These are phyloP conservation scores for Neurospora sp. DNA, from an alignment of 495 filamentous ascomycete species.

Conservation along the genomic window DNA sequence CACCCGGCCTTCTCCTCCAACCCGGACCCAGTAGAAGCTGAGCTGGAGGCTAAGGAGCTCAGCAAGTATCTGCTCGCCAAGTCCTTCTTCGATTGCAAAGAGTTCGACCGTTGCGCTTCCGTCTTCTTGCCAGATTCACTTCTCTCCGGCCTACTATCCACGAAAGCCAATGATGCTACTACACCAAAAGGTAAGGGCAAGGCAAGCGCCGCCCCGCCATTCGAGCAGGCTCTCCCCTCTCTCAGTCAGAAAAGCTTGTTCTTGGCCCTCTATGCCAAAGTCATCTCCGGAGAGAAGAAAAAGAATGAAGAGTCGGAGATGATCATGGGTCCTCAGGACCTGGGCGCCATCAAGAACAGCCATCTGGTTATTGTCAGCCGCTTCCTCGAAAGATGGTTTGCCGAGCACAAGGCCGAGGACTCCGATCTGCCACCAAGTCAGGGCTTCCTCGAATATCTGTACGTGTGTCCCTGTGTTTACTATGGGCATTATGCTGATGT, in stretches of 20 bases:
- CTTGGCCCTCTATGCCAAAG: slow-evolving; percentile 83
- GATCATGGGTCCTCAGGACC: slow-evolving; percentile 88
- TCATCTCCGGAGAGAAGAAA: slow-evolving; percentile 87
- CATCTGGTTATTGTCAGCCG: slow-evolving; percentile 65
- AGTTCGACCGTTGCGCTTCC: slow-evolving; percentile 88
- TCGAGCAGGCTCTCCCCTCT: slow-evolving; percentile 19
- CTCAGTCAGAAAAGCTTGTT: slow-evolving; percentile 90
- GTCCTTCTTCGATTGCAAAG: slow-evolving; percentile 89
- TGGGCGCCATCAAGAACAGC: slow-evolving; percentile 70
- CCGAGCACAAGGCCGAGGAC: slow-evolving; percentile 47
- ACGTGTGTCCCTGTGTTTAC: slow-evolving; percentile 3
- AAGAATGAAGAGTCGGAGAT: slow-evolving; percentile 96
- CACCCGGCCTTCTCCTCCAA: slow-evolving; percentile 40
- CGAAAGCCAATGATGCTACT: slow-evolving; percentile 33
- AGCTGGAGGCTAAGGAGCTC: slow-evolving; percentile 70
- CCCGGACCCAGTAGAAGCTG: slow-evolving; percentile 55
- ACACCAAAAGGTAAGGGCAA: slow-evolving; percentile 49
- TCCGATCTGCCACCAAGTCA: slow-evolving; percentile 53
- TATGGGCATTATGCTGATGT: neutral
- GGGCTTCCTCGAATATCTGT: slow-evolving; percentile 91
- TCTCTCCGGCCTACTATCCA: slow-evolving; percentile 49
- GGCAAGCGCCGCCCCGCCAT: slow-evolving; percentile 6
- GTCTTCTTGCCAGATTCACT: slow-evolving; percentile 72
- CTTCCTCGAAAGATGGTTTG: slow-evolving; percentile 70
- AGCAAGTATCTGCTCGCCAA: slow-evolving; percentile 84